A percentile compares a stretch with the other conserved stretches of the same genome.
Evolutionary conservation across 192 early-diverging fungal genomes (phyloP).

Genomic region (Lobosporangium transversale): DNA sequence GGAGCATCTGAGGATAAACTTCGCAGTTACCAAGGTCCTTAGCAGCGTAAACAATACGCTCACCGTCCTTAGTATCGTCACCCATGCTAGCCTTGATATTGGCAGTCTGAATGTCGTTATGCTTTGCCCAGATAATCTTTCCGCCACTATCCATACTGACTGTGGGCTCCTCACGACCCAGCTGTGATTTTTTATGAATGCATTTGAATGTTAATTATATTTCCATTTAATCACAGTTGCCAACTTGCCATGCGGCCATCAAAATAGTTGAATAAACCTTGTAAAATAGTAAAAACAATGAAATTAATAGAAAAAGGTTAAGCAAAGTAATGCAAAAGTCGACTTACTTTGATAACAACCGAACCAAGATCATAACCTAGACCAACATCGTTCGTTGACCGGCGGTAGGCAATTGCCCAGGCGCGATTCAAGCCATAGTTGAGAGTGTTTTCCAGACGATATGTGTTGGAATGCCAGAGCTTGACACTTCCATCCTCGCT

Average conservation of each 20-base stretch:
- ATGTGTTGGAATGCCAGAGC: conserved; percentile 98
- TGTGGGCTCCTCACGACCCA: conserved; percentile 96
- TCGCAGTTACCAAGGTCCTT: conserved; percentile 99
- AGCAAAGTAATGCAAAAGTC: too few species aligned
- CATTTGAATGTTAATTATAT: too few species aligned
- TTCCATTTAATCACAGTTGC: too few species aligned
- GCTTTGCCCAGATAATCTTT: conserved; percentile 98
- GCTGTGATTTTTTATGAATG: conserved; percentile 18
- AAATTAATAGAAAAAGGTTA: too few species aligned
- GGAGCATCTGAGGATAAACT: conserved; percentile 94
- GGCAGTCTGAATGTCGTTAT: conserved; percentile 95
- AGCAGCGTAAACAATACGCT: conserved; percentile 80
- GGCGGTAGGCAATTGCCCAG: conserved; percentile 91
- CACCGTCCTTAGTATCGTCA: conserved; percentile 92
- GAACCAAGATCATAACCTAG: conserved; percentile 97
- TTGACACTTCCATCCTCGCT: conserved; percentile 96
- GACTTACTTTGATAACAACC: conserved; percentile 87
- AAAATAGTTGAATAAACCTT: too few species aligned
- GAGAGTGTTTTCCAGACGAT: conserved; percentile 94
- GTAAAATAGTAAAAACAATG: too few species aligned
- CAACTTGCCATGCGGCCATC: too few species aligned
- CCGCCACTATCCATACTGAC: conserved; percentile 97
- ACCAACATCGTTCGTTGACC: conserved; percentile 91
- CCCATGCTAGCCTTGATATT: conserved; percentile 89
- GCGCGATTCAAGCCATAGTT: conserved; percentile 98